phyloP scores from a whole-genome alignment of 2,329 filamentous ascomycete species.

The Aspergillus jensenii region DNA sequence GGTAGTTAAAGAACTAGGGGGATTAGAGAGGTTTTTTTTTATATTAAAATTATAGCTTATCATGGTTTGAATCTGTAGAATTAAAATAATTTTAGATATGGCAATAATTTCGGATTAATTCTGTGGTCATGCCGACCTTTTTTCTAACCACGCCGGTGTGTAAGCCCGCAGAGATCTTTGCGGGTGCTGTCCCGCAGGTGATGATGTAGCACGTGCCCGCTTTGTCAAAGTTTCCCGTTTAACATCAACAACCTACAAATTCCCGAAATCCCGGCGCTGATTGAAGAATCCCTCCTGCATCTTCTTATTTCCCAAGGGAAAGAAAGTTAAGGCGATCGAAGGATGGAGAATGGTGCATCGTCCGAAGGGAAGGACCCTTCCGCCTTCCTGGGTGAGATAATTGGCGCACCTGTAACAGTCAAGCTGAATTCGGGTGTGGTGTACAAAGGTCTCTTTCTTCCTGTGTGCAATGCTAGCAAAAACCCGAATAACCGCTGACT shows the following conservation, averaged over 20 bases:
- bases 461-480: neutral
- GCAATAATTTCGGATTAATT: too few relatives aligned
- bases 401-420: conserved; percentile 88
- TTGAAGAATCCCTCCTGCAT: neutral
- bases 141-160: too few relatives aligned
- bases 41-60: too few relatives aligned
- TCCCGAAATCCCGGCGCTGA: neutral
- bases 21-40: too few relatives aligned
- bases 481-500: conserved; percentile 6
- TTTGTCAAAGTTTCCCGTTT: neutral
- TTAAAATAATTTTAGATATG: too few relatives aligned
- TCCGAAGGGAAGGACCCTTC: conserved; percentile 86
- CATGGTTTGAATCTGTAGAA: too few relatives aligned
- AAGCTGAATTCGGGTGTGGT: conserved; percentile 98
- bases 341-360: conserved; percentile 73
- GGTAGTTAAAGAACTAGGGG: too few relatives aligned
- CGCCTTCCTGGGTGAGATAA: conserved; percentile 89
- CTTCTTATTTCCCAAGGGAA: neutral
- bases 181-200: neutral
- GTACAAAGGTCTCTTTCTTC: conserved; percentile 74
- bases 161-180: neutral
- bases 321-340: neutral
- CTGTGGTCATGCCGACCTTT: too few relatives aligned
- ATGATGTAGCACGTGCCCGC: neutral
- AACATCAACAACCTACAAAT: neutral